phyloP scores from a whole-genome alignment of 768 basidiomycete species.

The Tricholoma hemisulphureum region DNA sequence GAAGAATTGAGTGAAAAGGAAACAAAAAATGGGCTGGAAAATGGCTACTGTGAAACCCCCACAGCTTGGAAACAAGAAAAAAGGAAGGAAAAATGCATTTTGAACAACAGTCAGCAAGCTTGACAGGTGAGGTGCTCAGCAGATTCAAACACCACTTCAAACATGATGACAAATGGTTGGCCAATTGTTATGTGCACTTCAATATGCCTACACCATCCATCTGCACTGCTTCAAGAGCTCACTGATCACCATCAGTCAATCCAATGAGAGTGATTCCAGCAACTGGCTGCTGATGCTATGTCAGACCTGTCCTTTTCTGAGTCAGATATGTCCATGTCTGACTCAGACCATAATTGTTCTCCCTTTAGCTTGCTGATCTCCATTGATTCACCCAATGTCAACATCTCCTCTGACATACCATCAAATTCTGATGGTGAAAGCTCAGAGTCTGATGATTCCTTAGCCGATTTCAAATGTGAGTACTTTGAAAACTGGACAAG shows the following conservation, averaged over 20 bases:
- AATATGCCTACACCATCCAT: not conserved
- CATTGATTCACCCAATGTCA: too few species aligned
- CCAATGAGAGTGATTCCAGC: not conserved
- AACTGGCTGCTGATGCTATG: not conserved
- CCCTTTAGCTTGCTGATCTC: not conserved
- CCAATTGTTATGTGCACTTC: not conserved
- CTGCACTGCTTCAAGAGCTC: not conserved
- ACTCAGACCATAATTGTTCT: not conserved
- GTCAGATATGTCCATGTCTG: too few species aligned
- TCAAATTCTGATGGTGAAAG: too few species aligned
- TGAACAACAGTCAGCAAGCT: not conserved
- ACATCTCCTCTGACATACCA: not conserved
- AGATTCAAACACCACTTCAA: not conserved
- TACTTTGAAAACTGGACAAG: too few species aligned
- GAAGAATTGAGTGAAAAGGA: too few species aligned
- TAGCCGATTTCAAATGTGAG: too few species aligned
- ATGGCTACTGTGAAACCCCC: not conserved
- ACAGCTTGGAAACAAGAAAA: not conserved
- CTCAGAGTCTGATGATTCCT: not conserved
- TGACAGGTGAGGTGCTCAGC: not conserved
- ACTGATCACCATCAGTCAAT: not conserved
- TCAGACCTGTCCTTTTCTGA: not conserved
- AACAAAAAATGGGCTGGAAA: too few species aligned
- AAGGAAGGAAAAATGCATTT: too few species aligned
- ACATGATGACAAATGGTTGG: not conserved